Evolutionary conservation across 108 stramenopile species (phyloP), one percentile per base, ranked within the genome.

Genomic region (Nitzschia sp.): DNA sequence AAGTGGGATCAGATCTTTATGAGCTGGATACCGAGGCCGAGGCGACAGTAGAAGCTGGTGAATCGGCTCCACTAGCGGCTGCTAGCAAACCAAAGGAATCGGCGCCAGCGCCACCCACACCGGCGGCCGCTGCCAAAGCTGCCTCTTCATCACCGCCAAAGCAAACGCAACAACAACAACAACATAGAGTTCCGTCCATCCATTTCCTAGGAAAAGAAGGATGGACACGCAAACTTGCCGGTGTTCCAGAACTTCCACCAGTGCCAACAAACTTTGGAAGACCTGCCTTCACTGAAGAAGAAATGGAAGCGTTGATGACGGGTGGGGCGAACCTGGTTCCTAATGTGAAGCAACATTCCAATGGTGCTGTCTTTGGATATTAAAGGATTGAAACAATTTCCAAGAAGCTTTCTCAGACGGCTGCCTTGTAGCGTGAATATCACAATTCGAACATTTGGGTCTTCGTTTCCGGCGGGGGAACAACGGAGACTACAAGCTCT

Each of bases 131-230:
- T 28, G 57, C 62, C 25, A 17, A 58, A 15, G 28, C 33, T 4
- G 50, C 74, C 13, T 25, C 80, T 11, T 29, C 64, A 25, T 54
- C 76, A 45, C 29, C 58, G 21, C 22, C 71, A 9, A 33, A 78
- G 1, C 34, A 22, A 25, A 45, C 50, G 17, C 15, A 3, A 17
- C 26, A 48, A n/a, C 25, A 79, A 59, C 23, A 58, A 53, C 47
- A 29, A 11, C 38, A 47, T 17, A 78, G 93, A 28, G 52, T 64
- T 19, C 95, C 96, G 33, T 83, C 94, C 15, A 97, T 97, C 70
- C 80, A 92, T 45, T 97, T 97, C 75, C 53, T 96, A 17, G 97
- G 97, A 41, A 96, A 96, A 75, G 87, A 94, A 21, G 84, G 93
- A 25, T 91, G 90, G 87, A 76, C 79, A 27, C 34, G 25, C 21